Evolutionary conservation across 2,329 filamentous ascomycete genomes (phyloP), one percentile per base, ranked within the genome.

Genomic region (Hortaea werneckii): DNA sequence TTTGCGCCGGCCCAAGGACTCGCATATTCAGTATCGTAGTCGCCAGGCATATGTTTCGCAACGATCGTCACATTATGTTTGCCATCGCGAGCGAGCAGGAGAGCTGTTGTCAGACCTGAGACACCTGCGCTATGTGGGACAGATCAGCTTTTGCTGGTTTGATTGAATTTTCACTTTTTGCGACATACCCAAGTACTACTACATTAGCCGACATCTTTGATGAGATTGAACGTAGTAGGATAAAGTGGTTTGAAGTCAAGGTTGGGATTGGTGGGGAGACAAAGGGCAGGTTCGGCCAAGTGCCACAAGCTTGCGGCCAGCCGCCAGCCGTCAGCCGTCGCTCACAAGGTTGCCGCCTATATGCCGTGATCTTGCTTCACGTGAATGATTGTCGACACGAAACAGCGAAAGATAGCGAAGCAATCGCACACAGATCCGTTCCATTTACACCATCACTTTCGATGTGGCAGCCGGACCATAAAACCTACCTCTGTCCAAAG

Each of bases 1-100:
- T 92, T 90, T 50, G 87, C 87, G 10, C 87, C 87, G 3, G 87
- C 87, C 84, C 86, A 94, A 1, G 87, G 87, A 5, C 86, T 94
- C 0, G 86, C 82, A 64, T 95, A 95, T 71, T 94, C 84, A 54
- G 89, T 83, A 54, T 90, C 85, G 65, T 90, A 92, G 69, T 95
- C 89, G 32, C 89, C 89, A 0, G 89, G 89, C 83, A 95, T 92
- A 62, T 94, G 85, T 60, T 90, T 94, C 5, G 87, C 83, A 29
- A 87, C 71, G 32, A 94, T 72, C 0, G 85, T 88, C 52, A 94
- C 67, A 27, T 71, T 69, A 54, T 81, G 74, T 8, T 66, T 58
- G 5, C 68, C 64, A 55, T 79, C 73, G 48, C 72, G 71, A 9
- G 80, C 80, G 10, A 84, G 67, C 11, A 79, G 65, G 26, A 82